Evolutionary conservation across 2,329 filamentous ascomycete species (phyloP).

Genomic region (Penicillium concentricum): DNA sequence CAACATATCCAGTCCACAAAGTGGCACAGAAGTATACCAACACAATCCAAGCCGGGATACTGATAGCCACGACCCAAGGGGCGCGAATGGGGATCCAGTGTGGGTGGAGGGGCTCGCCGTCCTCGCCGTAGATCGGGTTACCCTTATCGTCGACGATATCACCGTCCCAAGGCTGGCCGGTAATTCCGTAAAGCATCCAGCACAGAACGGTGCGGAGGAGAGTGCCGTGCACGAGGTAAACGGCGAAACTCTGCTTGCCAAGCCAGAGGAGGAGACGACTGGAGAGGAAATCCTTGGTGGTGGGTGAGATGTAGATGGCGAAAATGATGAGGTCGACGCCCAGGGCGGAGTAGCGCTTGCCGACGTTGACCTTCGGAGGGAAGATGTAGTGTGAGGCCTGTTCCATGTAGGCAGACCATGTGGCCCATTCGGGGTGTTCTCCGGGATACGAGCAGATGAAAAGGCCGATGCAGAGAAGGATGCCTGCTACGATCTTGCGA

Average conservation of each 20-base stretch:
- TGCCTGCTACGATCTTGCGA: slow-evolving; percentile 37
- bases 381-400: slow-evolving; percentile 47
- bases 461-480: slow-evolving; percentile 46
- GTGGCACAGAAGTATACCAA: slow-evolving; percentile 50
- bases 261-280: slow-evolving; percentile 54
- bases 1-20: slow-evolving; percentile 54
- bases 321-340: slow-evolving; percentile 52
- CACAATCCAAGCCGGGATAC: slow-evolving; percentile 49
- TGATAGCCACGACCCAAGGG: slow-evolving; percentile 41
- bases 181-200: slow-evolving; percentile 55
- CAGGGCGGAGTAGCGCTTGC: slow-evolving; percentile 49
- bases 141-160: slow-evolving; percentile 16
- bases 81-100: slow-evolving; percentile 45
- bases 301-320: slow-evolving; percentile 53
- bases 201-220: slow-evolving; percentile 52
- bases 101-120: slow-evolving; percentile 40
- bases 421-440: slow-evolving; percentile 50
- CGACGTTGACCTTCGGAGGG: slow-evolving; percentile 45
- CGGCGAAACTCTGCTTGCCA: slow-evolving; percentile 56
- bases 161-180: slow-evolving; percentile 44
- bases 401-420: slow-evolving; percentile 50
- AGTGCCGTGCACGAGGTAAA: slow-evolving; percentile 56
- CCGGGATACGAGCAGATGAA: slow-evolving; percentile 53
- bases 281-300: slow-evolving; percentile 51
- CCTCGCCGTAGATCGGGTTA: slow-evolving; percentile 33